Conservation (phyloP, 805 yeast species). For the Blastobotrys terrestris region DNA sequence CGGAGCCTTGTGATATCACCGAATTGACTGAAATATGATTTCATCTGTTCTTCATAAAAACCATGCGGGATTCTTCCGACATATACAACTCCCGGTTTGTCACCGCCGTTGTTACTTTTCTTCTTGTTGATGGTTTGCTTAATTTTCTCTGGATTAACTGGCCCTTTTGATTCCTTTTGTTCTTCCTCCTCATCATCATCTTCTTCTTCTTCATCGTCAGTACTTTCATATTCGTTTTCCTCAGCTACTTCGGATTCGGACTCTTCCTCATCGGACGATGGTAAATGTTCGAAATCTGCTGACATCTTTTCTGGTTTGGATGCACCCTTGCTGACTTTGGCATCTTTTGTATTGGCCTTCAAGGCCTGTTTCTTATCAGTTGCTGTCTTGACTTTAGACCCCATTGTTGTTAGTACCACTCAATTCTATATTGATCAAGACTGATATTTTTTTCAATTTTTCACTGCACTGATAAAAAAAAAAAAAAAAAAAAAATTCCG, state of each 20-base stretch:
- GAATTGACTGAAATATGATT: slow-evolving; percentile 81
- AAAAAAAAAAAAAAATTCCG: not conserved
- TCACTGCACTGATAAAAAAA: not conserved
- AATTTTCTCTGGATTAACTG: slow-evolving; percentile 12
- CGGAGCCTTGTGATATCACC: slow-evolving; percentile 77
- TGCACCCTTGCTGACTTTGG: too few species aligned
- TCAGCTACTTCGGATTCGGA: slow-evolving; percentile 11
- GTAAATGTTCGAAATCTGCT: slow-evolving; percentile 15
- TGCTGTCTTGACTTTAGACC: too few species aligned
- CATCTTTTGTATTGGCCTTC: slow-evolving; percentile 6
- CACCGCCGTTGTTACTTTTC: slow-evolving; percentile 9
- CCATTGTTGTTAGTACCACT: too few species aligned
- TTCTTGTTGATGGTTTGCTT: slow-evolving; percentile 20
- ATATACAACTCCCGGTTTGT: slow-evolving; percentile 61
- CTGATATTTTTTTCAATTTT: not conserved
- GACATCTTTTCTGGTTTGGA: slow-evolving; percentile 11
- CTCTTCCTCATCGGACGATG: slow-evolving; percentile 20
- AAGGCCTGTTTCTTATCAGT: too few species aligned
- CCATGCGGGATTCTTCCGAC: slow-evolving; percentile 92
- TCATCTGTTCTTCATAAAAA: slow-evolving; percentile 68
- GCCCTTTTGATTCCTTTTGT: slow-evolving; percentile 10
- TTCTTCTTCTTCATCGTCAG: slow-evolving; percentile 26
- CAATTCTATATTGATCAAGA: not conserved
- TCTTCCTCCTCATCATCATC: slow-evolving; percentile 13
- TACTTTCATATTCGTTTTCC: slow-evolving; percentile 20